These are phyloP conservation scores for Parafenestella ontariensis DNA, from an alignment of 2,329 filamentous ascomycete species.

Conservation along the genomic window DNA sequence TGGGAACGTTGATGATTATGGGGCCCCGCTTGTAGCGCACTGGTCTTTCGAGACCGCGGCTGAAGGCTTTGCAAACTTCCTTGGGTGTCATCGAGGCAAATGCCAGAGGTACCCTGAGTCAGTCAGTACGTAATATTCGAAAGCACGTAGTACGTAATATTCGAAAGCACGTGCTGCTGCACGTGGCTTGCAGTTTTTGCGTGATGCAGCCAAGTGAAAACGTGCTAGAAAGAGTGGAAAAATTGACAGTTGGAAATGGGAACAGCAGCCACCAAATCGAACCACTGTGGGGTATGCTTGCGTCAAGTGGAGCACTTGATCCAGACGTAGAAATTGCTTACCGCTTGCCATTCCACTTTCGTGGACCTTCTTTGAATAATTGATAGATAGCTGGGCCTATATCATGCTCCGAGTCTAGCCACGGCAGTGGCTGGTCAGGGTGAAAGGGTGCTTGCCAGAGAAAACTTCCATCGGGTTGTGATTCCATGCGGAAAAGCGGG, in stretches of 20 bases:
- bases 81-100: conserved; percentile 87
- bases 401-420: conserved; percentile 96
- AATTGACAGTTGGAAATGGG: conserved; percentile 13
- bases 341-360: conserved; percentile 80
- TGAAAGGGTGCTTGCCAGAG: conserved; percentile 94
- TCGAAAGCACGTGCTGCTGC: conserved; percentile 16
- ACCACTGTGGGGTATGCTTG: conserved; percentile 30
- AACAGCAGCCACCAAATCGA: conserved; percentile 26
- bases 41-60: conserved; percentile 76
- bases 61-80: conserved; percentile 83
- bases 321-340: conserved; percentile 51
- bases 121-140: conserved; percentile 34
- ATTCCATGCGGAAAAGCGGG: conserved; percentile 93
- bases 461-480: conserved; percentile 84
- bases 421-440: conserved; percentile 85
- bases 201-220: conserved; percentile 12
- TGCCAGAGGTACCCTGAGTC: conserved; percentile 77
- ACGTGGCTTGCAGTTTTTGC: conserved; percentile 8
- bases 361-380: conserved; percentile 90
- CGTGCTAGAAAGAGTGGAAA: conserved; percentile 13
- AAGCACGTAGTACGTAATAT: conserved; percentile 32
- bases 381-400: conserved; percentile 91
- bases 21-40: conserved; percentile 79
- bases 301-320: conserved; percentile 26
- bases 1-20: conserved; percentile 84